phyloP scores from a whole-genome alignment of 495 filamentous ascomycete species.

The Venustampulla echinocandica region DNA sequence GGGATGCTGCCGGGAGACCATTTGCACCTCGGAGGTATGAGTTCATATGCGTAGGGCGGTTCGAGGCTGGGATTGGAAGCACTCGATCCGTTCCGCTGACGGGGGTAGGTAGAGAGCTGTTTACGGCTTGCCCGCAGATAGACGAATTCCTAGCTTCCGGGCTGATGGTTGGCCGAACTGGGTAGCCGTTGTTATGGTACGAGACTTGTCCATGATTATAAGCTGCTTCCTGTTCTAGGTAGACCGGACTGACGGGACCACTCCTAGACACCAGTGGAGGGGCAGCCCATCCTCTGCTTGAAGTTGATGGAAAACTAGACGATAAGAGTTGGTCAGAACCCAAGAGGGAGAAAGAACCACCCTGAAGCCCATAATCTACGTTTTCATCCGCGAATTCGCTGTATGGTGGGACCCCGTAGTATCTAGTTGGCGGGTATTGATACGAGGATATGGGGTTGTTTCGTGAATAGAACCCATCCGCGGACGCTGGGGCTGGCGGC shows the following conservation, averaged over 20 bases:
- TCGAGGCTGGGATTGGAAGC: conserved; percentile 28
- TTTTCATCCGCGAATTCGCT: conserved; percentile 29
- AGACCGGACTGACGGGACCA: conserved; percentile 3
- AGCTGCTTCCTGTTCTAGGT: conserved; percentile 13
- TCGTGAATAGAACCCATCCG: conserved; percentile 24
- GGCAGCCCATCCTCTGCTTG: conserved; percentile 24
- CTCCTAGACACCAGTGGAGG: conserved; percentile 21
- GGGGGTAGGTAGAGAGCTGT: conserved; percentile 32
- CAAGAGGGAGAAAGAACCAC: conserved; percentile 25
- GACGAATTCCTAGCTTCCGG: conserved; percentile 1
- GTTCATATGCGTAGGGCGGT: conserved; percentile 24
- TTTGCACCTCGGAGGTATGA: conserved; percentile 18
- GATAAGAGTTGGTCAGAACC: conserved; percentile 24
- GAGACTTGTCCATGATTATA: conserved; percentile 15
- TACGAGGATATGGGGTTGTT: conserved; percentile 27
- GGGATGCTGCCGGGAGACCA: neutral
- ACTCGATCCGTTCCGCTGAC: conserved; percentile 30
- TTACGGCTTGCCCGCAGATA: conserved; percentile 22
- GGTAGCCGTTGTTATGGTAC: conserved; percentile 21
- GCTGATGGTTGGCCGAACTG: neutral
- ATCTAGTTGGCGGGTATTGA: conserved; percentile 25
- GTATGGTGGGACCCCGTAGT: conserved; percentile 10
- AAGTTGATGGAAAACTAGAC: conserved; percentile 25
- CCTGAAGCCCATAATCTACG: conserved; percentile 33
- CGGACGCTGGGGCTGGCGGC: conserved; percentile 21